Base-by-base conservation (phyloP, 2,329 filamentous ascomycete genomes). In the Aspergillus chevalieri region DNA sequence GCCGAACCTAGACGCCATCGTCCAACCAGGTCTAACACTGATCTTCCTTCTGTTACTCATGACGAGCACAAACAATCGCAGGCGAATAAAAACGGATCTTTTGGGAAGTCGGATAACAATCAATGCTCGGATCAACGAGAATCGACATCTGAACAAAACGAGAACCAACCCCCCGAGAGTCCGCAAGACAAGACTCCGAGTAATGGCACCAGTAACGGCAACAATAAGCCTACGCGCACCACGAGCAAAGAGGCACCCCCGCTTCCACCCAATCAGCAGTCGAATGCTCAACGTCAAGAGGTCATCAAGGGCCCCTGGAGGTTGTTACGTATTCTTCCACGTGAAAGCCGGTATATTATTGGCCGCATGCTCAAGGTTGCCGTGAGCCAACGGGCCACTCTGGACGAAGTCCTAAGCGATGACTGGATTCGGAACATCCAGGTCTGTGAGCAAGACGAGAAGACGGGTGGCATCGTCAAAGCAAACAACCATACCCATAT, bases 251-350 rank as follows among this genome's bases (percentile, higher is more conserved):
- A 70, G 46, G 67, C 67, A 21, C 67, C 67, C 14, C 67, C 67
- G 8, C 61, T 69, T 26, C 66, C 65, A 8, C 51, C 62, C 1
- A 57, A 56, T 9, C 53, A 66, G 4, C 59, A 58, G 43, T 45
- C 52, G 22, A 57, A 61, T 28, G 62, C 59, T 15, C 69, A 68
- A 47, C 63, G 67, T 14, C 86, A 83, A 62, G 86, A 91, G 65
- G 82, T 89, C 0, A 94, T 98, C 59, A 89, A 90, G 62, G 93
- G 93, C 0, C 93, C 93, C 2, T 95, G 92, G 87, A 82, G 93
- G 43, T 80, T 98, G 41, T 75, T 98, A 26, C 83, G 93, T 39
- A 76, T 97, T 33, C 76, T 98, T 8, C 93, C 93, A 1, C 80
- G 92, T 52, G 93, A 97, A 70, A 94, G 86, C 56, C 79, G 93